Percentiles rank a stretch among this genome's conserved stretches.
phyloP scores from a whole-genome alignment of 2,329 filamentous ascomycete genomes.

The Didymella exigua region DNA sequence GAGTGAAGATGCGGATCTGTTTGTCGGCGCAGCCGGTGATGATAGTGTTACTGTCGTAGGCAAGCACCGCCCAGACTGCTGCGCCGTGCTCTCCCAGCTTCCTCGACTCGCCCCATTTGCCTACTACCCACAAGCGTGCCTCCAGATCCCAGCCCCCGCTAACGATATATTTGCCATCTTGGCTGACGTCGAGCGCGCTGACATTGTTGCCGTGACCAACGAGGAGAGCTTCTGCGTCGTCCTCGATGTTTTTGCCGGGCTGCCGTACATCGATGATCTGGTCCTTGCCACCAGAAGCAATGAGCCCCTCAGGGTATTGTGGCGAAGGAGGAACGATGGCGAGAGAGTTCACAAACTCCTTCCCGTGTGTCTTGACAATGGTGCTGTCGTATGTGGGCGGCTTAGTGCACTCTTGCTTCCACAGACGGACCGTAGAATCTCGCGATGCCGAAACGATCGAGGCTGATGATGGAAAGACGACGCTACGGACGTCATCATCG shows the following conservation, averaged over 20 bases:
- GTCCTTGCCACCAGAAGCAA: slow-evolving; percentile 89
- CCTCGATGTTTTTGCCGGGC: slow-evolving; percentile 67
- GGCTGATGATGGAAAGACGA: slow-evolving; percentile 75
- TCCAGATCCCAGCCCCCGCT: slow-evolving; percentile 95
- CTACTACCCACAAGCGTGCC: slow-evolving; percentile 83
- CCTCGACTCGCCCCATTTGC: slow-evolving; percentile 78
- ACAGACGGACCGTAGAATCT: slow-evolving; percentile 87
- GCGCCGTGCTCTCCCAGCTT: slow-evolving; percentile 77
- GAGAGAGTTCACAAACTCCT: slow-evolving; percentile 86
- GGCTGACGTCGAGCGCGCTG: slow-evolving; percentile 80
- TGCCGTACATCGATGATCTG: slow-evolving; percentile 89
- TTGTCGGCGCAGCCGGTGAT: slow-evolving; percentile 86
- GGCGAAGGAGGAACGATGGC: slow-evolving; percentile 74
- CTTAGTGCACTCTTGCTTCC: slow-evolving; percentile 70
- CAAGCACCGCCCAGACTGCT: slow-evolving; percentile 90
- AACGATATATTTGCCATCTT: slow-evolving; percentile 74
- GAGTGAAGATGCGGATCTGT: slow-evolving; percentile 80
- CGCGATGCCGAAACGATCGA: slow-evolving; percentile 83
- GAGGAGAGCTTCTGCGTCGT: slow-evolving; percentile 83
- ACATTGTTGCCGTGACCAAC: slow-evolving; percentile 88
- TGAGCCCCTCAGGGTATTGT: slow-evolving; percentile 75
- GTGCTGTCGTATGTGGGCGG: slow-evolving; percentile 76
- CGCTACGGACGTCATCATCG: slow-evolving; percentile 90
- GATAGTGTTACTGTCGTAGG: slow-evolving; percentile 77
- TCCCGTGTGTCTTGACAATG: slow-evolving; percentile 75